Percentiles rank a stretch among this genome's conserved stretches.
These are phyloP conservation scores for Penicillium simplicissimum DNA, from an alignment of 495 filamentous ascomycete species.

Conservation along the genomic window DNA sequence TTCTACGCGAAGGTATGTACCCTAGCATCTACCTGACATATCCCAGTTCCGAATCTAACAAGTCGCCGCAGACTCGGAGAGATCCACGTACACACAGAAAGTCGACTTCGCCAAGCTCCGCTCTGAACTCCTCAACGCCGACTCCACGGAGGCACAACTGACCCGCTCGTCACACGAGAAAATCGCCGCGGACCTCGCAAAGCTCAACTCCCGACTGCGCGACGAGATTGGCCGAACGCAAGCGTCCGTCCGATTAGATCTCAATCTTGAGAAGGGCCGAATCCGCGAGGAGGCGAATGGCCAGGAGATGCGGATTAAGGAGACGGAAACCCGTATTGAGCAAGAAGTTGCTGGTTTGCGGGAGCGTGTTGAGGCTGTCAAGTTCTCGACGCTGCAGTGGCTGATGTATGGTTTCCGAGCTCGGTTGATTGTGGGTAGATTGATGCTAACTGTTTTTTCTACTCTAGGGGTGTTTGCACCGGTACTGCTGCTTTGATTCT, in stretches of 20 bases:
- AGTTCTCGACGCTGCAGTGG: slow-evolving; percentile 98
- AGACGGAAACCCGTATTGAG: slow-evolving; percentile 98
- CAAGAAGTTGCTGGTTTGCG: slow-evolving; percentile 90
- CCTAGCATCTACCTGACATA: not conserved
- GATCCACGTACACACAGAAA: slow-evolving; percentile 93
- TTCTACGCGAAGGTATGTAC: slow-evolving; percentile 76
- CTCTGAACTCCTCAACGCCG: slow-evolving; percentile 85
- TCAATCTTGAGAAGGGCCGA: slow-evolving; percentile 95
- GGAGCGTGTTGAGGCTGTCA: slow-evolving; percentile 93
- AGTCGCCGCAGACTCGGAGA: slow-evolving; percentile 47
- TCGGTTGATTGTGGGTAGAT: not conserved
- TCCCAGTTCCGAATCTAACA: not conserved
- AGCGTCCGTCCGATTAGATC: slow-evolving; percentile 83
- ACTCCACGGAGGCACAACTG: slow-evolving; percentile 84
- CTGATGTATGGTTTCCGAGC: slow-evolving; percentile 62
- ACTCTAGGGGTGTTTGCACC: slow-evolving; percentile 79
- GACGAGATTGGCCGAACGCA: slow-evolving; percentile 95
- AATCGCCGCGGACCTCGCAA: slow-evolving; percentile 89
- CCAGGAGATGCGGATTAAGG: slow-evolving; percentile 97
- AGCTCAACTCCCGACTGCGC: slow-evolving; percentile 80
- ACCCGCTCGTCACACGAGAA: slow-evolving; percentile 91
- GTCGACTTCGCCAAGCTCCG: slow-evolving; percentile 99
- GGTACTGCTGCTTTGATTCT: slow-evolving; percentile 89
- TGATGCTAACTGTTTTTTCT: slow-evolving; percentile 29
- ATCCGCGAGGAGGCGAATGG: slow-evolving; percentile 96